A percentile compares a stretch with the other conserved stretches of the same genome.
phyloP scores from a whole-genome alignment of 192 early-diverging fungal genomes.

The Pilobolus umbonatus region DNA sequence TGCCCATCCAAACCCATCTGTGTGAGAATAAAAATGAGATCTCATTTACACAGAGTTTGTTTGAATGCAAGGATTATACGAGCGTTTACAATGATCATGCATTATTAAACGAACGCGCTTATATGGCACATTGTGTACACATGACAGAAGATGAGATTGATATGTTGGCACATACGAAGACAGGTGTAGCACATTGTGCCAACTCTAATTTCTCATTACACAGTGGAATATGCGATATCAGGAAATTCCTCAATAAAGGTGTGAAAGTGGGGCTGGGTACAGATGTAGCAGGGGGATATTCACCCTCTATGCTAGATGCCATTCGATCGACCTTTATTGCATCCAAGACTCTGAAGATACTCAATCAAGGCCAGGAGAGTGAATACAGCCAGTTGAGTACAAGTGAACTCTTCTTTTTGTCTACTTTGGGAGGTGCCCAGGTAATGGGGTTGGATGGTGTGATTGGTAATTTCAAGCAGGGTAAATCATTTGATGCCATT shows the following conservation, averaged over 20 bases:
- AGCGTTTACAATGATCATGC: constrained; percentile 71
- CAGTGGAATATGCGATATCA: constrained; percentile 78
- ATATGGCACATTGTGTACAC: constrained; percentile 95
- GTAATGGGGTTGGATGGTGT: constrained; percentile 65
- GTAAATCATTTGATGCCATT: constrained; percentile 93
- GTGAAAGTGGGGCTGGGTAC: constrained; percentile 92
- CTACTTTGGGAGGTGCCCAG: constrained; percentile 87
- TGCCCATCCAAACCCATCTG: constrained; percentile 92
- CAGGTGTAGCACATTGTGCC: constrained; percentile 88
- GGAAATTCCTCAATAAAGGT: constrained; percentile 62
- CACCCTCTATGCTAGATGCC: constrained; percentile 81
- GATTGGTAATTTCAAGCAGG: constrained; percentile 79
- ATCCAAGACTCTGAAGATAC: constrained; percentile 58
- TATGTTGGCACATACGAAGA: constrained; percentile 56
- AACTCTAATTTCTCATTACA: constrained; percentile 85
- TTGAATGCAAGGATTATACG: constrained; percentile 66
- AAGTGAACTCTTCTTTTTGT: constrained; percentile 76
- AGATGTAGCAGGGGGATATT: constrained; percentile 87
- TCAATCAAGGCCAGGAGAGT: constrained; percentile 19
- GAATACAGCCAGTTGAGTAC: constrained; percentile 53
- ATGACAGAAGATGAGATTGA: constrained; percentile 67
- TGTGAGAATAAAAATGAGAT: constrained; percentile 83
- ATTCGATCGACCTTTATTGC: constrained; percentile 78
- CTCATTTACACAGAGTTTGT: constrained; percentile 65
- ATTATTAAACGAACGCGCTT: constrained; percentile 66